Evolutionary conservation across 768 basidiomycete species (phyloP).

Genomic region (Rhodocollybia butyracea): DNA sequence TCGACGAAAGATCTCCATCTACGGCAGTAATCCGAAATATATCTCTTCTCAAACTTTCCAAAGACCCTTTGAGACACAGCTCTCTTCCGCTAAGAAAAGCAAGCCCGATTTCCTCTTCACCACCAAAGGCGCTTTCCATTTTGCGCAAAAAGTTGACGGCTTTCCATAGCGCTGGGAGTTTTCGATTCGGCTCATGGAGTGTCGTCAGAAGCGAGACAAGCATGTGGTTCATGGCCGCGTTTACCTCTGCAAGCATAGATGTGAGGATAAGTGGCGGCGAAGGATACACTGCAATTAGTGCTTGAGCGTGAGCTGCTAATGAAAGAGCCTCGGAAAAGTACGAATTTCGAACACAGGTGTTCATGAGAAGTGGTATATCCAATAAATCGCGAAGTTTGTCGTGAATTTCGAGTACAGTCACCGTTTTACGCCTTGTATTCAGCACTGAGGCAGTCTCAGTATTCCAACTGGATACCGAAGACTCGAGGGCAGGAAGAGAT

Average conservation of each 20-base stretch:
- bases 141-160: conserved; percentile 83
- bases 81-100: conserved; percentile 79
- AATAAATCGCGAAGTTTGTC: conserved; percentile 91
- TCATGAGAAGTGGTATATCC: conserved; percentile 86
- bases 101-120: conserved; percentile 78
- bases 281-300: conserved; percentile 41
- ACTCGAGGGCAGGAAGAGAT: conserved; percentile 76
- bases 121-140: conserved; percentile 51
- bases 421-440: conserved; percentile 68
- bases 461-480: conserved; percentile 67
- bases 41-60: conserved; percentile 53
- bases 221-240: conserved; percentile 69
- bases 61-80: conserved; percentile 53
- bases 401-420: conserved; percentile 88
- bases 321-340: conserved; percentile 92
- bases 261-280: conserved; percentile 49
- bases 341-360: conserved; percentile 90
- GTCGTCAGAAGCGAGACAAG: conserved; percentile 73
- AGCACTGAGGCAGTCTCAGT: conserved; percentile 73
- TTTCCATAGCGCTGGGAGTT: conserved; percentile 88
- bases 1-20: conserved; percentile 43
- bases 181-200: conserved; percentile 76
- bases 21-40: conserved; percentile 28
- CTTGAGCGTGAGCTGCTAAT: conserved; percentile 67
- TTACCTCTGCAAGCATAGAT: conserved; percentile 64